These are phyloP conservation scores for Hymenotorrendiella dingleyae DNA, from an alignment of 2,329 filamentous ascomycete genomes.

Conservation along the genomic window DNA sequence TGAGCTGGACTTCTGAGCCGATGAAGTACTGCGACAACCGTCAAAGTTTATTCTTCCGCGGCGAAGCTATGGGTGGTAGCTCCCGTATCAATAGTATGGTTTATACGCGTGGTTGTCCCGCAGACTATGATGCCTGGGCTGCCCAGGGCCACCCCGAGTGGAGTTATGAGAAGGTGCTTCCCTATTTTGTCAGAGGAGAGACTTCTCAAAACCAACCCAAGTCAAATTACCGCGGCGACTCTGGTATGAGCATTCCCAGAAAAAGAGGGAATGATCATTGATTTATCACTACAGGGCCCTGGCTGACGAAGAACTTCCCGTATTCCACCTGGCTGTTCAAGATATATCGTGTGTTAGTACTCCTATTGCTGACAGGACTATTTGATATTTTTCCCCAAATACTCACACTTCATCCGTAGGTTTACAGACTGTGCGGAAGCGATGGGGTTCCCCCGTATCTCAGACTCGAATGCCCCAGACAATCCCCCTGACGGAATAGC, in stretches of 20 bases:
- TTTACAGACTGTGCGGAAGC: not conserved
- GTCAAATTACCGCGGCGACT: not conserved
- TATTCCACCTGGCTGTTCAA: not conserved
- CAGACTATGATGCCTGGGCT: not conserved
- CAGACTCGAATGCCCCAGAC: not conserved
- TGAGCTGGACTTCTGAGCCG: not conserved
- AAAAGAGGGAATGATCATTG: no score
- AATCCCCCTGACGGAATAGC: not conserved
- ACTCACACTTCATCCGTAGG: not conserved
- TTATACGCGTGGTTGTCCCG: not conserved
- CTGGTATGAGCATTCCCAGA: no score
- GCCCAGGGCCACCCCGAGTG: not conserved
- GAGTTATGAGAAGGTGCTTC: not conserved
- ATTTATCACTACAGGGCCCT: not conserved
- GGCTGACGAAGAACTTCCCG: not conserved
- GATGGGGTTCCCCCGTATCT: not conserved
- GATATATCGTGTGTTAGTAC: not conserved
- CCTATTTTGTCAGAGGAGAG: not conserved
- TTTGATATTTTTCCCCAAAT: no score
- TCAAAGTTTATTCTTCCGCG: not conserved
- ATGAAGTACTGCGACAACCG: not conserved
- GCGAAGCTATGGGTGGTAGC: not conserved
- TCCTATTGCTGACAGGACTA: no score
- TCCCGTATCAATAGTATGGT: not conserved
- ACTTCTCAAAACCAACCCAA: not conserved